These are phyloP conservation scores for Pseudonitzschia delicatissima DNA, from an alignment of 108 stramenopile genomes.

Conservation along the genomic window DNA sequence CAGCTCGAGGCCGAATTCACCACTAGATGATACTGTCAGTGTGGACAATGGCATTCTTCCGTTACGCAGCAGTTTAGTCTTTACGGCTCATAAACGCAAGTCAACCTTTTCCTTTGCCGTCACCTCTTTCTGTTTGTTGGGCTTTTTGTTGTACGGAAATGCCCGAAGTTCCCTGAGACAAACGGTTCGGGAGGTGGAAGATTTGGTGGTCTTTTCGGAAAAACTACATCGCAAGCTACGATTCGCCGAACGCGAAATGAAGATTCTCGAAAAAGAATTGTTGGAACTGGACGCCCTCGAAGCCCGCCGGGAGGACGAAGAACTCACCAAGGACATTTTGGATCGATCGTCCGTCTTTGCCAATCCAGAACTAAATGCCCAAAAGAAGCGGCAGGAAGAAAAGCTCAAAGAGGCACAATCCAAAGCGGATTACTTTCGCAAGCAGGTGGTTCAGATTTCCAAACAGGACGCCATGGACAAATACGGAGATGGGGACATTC, in stretches of 20 bases:
- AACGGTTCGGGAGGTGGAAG: slow-evolving; percentile 18
- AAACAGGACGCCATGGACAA: slow-evolving; percentile 27
- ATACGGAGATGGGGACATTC: slow-evolving; percentile 59
- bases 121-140: slow-evolving; percentile 19
- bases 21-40: too few relatives aligned
- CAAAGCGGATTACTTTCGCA: slow-evolving; percentile 26
- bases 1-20: background rate
- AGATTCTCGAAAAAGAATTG: slow-evolving; percentile 24
- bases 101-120: slow-evolving; percentile 33
- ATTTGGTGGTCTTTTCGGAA: slow-evolving; percentile 26
- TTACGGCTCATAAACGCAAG: slow-evolving; percentile 28
- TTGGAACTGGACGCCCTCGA: slow-evolving; percentile 32
- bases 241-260: slow-evolving; percentile 20
- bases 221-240: slow-evolving; percentile 19
- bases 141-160: slow-evolving; percentile 23
- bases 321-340: slow-evolving; percentile 16
- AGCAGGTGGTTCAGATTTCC: slow-evolving; percentile 29
- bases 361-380: slow-evolving; percentile 24
- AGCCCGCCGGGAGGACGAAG: slow-evolving; percentile 21
- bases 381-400: slow-evolving; percentile 24
- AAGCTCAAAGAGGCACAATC: slow-evolving; percentile 27
- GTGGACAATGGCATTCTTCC: background rate
- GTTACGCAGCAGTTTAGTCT: slow-evolving; percentile 10
- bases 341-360: slow-evolving; percentile 21
- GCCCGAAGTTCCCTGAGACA: slow-evolving; percentile 18